Evolutionary conservation across 148 eudicot species (phyloP).

Genomic region (Rhododendron ferrugineum): DNA sequence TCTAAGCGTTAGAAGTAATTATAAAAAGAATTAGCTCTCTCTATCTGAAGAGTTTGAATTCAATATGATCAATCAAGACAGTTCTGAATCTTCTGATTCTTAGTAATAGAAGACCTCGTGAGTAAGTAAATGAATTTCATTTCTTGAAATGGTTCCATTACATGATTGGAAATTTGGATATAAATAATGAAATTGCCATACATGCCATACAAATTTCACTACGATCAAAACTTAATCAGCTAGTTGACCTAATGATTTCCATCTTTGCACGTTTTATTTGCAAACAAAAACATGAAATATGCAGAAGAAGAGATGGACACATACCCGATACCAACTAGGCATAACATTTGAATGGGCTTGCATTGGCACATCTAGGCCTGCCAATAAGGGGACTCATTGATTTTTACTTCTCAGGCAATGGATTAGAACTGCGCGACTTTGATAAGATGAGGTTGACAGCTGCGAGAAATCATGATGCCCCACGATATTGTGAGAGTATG

Average conservation of each 20-base stretch:
- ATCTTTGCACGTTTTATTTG: neutral
- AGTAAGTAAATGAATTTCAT: neutral
- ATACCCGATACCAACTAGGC: slow-evolving; percentile 23
- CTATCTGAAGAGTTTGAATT: neutral
- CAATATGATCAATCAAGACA: too few relatives aligned
- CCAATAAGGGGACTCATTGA: slow-evolving; percentile 38
- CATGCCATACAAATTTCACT: neutral
- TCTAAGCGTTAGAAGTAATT: neutral
- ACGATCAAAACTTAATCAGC: neutral
- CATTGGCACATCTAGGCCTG: slow-evolving; percentile 38
- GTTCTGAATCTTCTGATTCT: neutral
- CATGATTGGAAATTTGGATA: neutral
- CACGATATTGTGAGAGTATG: slow-evolving; percentile 12
- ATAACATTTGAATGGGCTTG: slow-evolving; percentile 25
- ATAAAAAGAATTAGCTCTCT: neutral
- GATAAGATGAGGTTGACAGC: slow-evolving; percentile 34
- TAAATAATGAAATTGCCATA: neutral
- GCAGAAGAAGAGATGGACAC: slow-evolving; percentile 27
- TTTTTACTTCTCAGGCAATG: slow-evolving; percentile 36
- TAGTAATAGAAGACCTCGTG: neutral
- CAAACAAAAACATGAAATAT: neutral
- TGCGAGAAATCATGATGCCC: slow-evolving; percentile 29
- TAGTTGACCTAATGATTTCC: neutral
- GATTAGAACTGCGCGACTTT: slow-evolving; percentile 12
- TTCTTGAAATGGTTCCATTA: neutral